Evolutionary conservation across 306 rosid genomes (phyloP).

Genomic region (Urtica urens): DNA sequence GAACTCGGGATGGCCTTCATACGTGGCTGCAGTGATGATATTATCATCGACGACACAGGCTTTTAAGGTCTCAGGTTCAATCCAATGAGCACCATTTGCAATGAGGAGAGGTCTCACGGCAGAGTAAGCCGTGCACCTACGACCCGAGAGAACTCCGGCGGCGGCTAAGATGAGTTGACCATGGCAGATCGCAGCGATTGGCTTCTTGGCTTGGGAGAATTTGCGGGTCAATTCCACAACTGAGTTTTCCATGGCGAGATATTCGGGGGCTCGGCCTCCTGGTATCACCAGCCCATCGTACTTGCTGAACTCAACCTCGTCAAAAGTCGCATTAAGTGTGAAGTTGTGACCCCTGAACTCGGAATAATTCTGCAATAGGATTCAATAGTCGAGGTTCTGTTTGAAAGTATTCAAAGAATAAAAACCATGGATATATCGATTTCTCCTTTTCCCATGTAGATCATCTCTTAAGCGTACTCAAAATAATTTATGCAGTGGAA

Average conservation of each 20-base stretch:
- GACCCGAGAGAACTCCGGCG: constrained; percentile 52
- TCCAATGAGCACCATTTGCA: constrained; percentile 80
- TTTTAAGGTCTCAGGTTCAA: constrained; percentile 51
- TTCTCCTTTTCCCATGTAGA: no score
- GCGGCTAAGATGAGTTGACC: constrained; percentile 83
- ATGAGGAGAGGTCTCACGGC: constrained; percentile 40
- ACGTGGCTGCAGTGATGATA: constrained; percentile 45
- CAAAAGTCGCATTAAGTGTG: constrained; percentile 64
- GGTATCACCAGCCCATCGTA: constrained; percentile 82
- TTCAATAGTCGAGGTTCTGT: no score
- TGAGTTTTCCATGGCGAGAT: constrained; percentile 45
- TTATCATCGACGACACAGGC: constrained; percentile 61
- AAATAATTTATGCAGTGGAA: no score
- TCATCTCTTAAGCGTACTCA: no score
- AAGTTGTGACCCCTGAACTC: constrained; percentile 83
- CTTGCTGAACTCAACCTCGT: constrained; percentile 40
- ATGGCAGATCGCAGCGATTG: constrained; percentile 68
- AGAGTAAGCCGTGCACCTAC: constrained; percentile 55
- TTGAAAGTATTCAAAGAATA: no score
- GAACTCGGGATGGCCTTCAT: constrained; percentile 46
- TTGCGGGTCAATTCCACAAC: constrained; percentile 42
- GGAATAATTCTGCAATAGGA: constrained; percentile 37
- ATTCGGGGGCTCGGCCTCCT: constrained; percentile 92
- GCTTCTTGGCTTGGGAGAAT: constrained; percentile 41
- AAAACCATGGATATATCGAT: no score